phyloP scores from a whole-genome alignment of 345 rosid species.

The Cardamine chenopodiifolia region DNA sequence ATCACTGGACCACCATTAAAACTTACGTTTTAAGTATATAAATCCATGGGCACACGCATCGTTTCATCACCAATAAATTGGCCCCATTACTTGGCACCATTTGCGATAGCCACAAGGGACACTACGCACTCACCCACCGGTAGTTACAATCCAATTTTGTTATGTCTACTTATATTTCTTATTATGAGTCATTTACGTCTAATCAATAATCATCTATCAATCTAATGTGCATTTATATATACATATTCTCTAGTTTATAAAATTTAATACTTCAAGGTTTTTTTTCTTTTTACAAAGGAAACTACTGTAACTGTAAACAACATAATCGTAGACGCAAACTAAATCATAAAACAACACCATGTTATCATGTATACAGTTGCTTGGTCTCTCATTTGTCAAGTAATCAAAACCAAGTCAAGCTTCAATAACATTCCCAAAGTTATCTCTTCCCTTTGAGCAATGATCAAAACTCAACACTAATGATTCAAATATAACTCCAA shows the following conservation, averaged over 20 bases:
- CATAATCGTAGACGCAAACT: neutral
- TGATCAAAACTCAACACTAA: slow-evolving; percentile 10
- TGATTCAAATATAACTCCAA: neutral
- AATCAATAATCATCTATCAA: neutral
- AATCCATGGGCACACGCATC: slow-evolving; percentile 19
- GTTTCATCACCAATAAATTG: slow-evolving; percentile 11
- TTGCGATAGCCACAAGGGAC: slow-evolving; percentile 21
- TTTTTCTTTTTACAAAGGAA: too few relatives aligned
- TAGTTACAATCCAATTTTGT: slow-evolving; percentile 2
- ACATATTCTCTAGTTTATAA: neutral
- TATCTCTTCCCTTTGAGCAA: neutral
- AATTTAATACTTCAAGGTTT: neutral
- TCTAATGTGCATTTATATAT: too few relatives aligned
- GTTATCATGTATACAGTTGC: neutral
- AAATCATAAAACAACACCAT: neutral
- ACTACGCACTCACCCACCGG: slow-evolving; percentile 20
- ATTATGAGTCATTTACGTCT: neutral
- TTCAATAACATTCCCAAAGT: neutral
- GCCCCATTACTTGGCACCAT: slow-evolving; percentile 32
- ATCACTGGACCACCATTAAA: neutral
- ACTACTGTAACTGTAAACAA: neutral
- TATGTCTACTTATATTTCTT: neutral
- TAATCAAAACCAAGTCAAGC: slow-evolving; percentile 4
- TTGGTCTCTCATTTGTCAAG: slow-evolving; percentile 1
- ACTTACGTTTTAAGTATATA: neutral